Evolutionary conservation across 371 early-diverging fungal species (phyloP), one percentile per base, ranked within the genome.

Genomic region (Thermomucor indicae-seudaticae): DNA sequence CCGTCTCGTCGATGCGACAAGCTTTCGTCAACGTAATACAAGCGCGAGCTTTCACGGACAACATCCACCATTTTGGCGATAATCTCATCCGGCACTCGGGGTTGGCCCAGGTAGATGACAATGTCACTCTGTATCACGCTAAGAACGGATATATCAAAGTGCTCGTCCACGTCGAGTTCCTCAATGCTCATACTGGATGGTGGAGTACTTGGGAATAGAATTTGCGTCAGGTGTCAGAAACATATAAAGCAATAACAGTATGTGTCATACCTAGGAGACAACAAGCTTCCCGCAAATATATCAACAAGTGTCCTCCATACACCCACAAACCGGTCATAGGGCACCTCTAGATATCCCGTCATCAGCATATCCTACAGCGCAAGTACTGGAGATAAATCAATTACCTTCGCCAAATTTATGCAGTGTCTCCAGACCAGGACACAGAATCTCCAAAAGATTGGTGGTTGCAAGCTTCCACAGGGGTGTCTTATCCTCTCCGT

Each of bases 91-190:
- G 88, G 75, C 0, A 89, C 88, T 29, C 84, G 75, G 7, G 77
- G 64, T 48, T 83, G 79, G 6, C 88, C 86, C 51, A 92, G 64
- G 51, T 85, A 79, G 24, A 77, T 62, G 6, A 88, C 70, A 12
- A 90, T 78, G 52, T 89, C 85, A 22, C 55, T 76, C 57, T 89
- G 80, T 19, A 90, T 62, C 20, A 74, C 73, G 35, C 67, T 78
- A 24, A 92, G 63, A 4, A 85, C 73, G 6, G 83, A 83, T 14
- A 90, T 80, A 55, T 93, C 93, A 57, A 91, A 90, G 5, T 79
- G 79, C 41, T 90, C 91, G 49, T 91, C 91, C 4, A 76, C 71
- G 32, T 85, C 80, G 5, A 88, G 67, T 31, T 86, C 85, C 51
- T 88, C 88, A 17, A 80, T 63, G 1, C 84, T 74, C 66, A 86